A percentile compares a stretch with the other conserved stretches of the same genome.
These are phyloP conservation scores for Globisporangium heterothallicum DNA, from an alignment of 352 stramenopile species.

Conservation along the genomic window DNA sequence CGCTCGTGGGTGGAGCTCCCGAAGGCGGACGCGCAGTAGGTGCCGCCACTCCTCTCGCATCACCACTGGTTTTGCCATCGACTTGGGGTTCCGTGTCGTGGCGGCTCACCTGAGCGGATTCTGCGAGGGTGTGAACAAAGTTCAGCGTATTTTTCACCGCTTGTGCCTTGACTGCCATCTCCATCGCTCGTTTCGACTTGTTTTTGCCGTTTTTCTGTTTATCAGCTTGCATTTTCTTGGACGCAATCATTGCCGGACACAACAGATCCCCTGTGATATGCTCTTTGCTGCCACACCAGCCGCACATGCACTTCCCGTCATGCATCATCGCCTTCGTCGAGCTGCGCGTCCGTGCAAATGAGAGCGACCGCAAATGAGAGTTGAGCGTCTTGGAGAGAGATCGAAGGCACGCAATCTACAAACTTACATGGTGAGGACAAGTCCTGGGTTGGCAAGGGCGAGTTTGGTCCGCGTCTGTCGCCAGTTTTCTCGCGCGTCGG, in stretches of 20 bases:
- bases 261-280: conserved; percentile 60
- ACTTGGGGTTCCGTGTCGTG: not conserved
- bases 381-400: no score
- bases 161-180: conserved; percentile 32
- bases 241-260: conserved; percentile 37
- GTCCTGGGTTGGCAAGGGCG: conserved; percentile 54
- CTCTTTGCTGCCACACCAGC: conserved; percentile 68
- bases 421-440: conserved; percentile 65
- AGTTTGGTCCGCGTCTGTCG: conserved; percentile 71
- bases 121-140: conserved; percentile 27
- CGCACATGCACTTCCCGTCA: conserved; percentile 75
- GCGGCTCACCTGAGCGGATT: conserved; percentile 7
- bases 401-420: no score
- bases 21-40: not conserved
- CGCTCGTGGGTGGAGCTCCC: not conserved
- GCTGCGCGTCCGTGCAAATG: conserved; percentile 15
- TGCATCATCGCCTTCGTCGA: conserved; percentile 83
- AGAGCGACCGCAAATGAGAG: not conserved
- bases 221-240: conserved; percentile 55
- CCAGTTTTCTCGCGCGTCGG: conserved; percentile 68
- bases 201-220: conserved; percentile 38
- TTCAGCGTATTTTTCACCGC: conserved; percentile 43
- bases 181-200: conserved; percentile 14
- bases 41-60: not conserved
- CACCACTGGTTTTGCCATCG: no score